phyloP scores from a whole-genome alignment of 208 protist genomes.

The Crithidia expoeki region DNA sequence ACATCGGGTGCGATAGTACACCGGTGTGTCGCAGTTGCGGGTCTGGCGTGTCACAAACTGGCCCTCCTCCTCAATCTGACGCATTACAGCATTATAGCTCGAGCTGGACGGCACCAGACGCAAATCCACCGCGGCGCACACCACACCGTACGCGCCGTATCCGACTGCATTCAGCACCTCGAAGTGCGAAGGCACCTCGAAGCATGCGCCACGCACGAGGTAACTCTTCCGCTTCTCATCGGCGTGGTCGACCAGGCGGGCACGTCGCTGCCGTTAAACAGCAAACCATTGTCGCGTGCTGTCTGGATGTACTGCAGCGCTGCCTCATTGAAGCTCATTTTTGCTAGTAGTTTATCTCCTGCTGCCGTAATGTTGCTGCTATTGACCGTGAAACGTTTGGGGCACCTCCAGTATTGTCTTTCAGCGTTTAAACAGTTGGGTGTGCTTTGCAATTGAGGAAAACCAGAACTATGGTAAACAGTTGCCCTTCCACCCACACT shows the following conservation, averaged over 20 bases:
- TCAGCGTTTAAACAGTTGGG: no score
- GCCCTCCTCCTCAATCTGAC: constrained; percentile 42
- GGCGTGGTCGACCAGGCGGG: constrained; percentile 16
- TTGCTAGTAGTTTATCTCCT: background rate
- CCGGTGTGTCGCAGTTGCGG: constrained; percentile 13
- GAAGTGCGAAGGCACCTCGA: constrained; percentile 73
- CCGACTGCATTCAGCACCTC: constrained; percentile 64
- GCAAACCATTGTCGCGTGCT: constrained; percentile 33
- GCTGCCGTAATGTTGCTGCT: no score
- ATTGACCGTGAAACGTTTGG: no score
- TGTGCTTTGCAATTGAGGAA: no score
- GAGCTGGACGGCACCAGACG: constrained; percentile 43
- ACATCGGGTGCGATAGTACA: constrained; percentile 28
- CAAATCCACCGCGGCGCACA: constrained; percentile 71
- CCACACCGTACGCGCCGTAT: constrained; percentile 74
- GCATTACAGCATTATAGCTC: constrained; percentile 40
- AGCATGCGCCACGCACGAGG: constrained; percentile 46
- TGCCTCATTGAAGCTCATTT: constrained; percentile 29
- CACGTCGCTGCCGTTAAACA: constrained; percentile 24
- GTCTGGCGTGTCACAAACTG: constrained; percentile 25
- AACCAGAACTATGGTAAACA: no score
- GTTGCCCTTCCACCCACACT: no score
- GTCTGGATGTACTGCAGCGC: constrained; percentile 32
- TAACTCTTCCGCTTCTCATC: constrained; percentile 56
- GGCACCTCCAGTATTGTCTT: no score